A percentile compares a stretch with the other conserved stretches of the same genome.
Evolutionary conservation across 441 rosid genomes (phyloP).

Genomic region (Geranium incanum): DNA sequence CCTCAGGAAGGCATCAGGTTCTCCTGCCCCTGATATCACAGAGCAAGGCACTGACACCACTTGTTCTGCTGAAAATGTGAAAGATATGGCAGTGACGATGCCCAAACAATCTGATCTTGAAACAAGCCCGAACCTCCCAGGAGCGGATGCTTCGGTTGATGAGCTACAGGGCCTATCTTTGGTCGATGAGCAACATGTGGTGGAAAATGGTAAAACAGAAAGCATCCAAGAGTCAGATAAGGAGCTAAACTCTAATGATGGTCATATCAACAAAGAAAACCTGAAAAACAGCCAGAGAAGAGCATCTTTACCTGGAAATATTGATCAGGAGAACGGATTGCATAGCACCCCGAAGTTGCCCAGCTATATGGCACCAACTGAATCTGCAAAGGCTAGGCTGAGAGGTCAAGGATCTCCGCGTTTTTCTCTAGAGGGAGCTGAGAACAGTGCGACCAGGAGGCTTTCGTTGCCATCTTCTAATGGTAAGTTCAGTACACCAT

Average conservation of each 20-base stretch:
- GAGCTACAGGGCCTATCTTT: conserved; percentile 21
- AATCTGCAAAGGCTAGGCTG: conserved; percentile 58
- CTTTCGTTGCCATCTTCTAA: conserved; percentile 61
- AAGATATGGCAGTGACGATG: conserved; percentile 22
- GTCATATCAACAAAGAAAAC: conserved; percentile 27
- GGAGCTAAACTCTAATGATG: conserved; percentile 31
- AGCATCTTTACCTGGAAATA: conserved; percentile 46
- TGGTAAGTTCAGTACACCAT: conserved; percentile 36
- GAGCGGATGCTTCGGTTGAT: conserved; percentile 24
- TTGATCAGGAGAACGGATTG: conserved; percentile 41
- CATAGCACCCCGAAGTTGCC: conserved; percentile 49
- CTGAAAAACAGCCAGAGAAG: conserved; percentile 45
- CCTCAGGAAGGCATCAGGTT: conserved; percentile 30
- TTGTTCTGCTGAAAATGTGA: conserved; percentile 33
- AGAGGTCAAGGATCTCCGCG: conserved; percentile 59
- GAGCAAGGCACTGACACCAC: conserved; percentile 22
- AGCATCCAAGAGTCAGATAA: conserved; percentile 26
- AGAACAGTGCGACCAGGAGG: conserved; percentile 44
- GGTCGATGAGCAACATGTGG: conserved; percentile 24
- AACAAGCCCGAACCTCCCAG: conserved; percentile 24
- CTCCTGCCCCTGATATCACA: conserved; percentile 30
- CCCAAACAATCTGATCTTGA: conserved; percentile 27
- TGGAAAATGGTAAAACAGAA: conserved; percentile 31
- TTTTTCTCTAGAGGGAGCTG: conserved; percentile 34
- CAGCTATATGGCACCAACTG: conserved; percentile 82